Base-by-base conservation (phyloP, 495 filamentous ascomycete species). In the Xylaria bambusicola region DNA sequence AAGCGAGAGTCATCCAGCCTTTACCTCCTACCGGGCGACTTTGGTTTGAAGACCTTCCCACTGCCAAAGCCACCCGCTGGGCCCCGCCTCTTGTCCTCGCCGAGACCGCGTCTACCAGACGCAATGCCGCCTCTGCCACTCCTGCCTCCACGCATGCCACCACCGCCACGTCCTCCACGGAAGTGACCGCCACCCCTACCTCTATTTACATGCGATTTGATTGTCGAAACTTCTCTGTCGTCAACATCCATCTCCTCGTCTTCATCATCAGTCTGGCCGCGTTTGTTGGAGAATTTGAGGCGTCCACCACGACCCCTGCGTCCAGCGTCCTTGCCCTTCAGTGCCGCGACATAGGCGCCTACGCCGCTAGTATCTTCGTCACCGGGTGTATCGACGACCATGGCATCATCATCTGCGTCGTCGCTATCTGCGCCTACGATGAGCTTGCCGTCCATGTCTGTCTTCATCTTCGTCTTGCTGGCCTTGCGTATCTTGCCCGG, bases 321-420 rank as follows among this genome's bases (percentile, higher is more conserved):
- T 33, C 89, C 86, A 2, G 87, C 88, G 72, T 97, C 90, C 58
- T 88, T 87, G 49, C 95, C 89, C 60, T 85, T 87, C 35, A 98
- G 86, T 20, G 95, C 95, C 36, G 89, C 86, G 13, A 98, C 90
- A 71, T 98, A 98, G 29, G 94, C 94, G 63, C 90, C 89, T 18
- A 98, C 86, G 15, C 91, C 89, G 23, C 76, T 82, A 60, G 84
- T 86, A 47, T 73, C 74, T 55, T 75, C 77, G 23, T 42, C 26
- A 20, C 65, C 77, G 23, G 75, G 70, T 4, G 74, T 73, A 66
- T 88, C 89, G 35, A 83, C 74, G 73, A 84, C 85, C 73, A 86
- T 87, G 13, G 76, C 86, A 12, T 76, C 76, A 33, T 72, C 76
- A 36, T 78, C 75, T 7, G 45, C 56, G 18, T 23, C 57, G 41